A percentile compares a stretch with the other conserved stretches of the same genome.
Evolutionary conservation across 768 basidiomycete genomes (phyloP).

Genomic region (Kwoniella newhampshirensis): DNA sequence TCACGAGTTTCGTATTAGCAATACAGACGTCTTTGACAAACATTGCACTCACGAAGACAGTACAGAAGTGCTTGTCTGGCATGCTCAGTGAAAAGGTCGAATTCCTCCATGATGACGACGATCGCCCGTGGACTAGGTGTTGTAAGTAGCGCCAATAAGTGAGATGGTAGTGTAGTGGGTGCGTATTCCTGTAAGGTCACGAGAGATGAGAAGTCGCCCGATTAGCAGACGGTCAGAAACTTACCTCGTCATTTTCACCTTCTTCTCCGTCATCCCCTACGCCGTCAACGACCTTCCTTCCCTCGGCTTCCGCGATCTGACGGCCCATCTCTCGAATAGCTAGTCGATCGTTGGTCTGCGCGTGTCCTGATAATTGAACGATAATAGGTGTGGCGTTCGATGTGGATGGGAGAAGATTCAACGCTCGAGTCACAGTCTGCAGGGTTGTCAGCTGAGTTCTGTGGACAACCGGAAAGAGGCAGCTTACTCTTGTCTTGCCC

Average conservation of each 20-base stretch:
- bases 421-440: conserved; percentile 34
- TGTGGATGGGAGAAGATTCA: conserved; percentile 36
- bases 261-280: conserved; percentile 55
- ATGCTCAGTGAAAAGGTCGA: conserved; percentile 90
- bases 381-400: conserved; percentile 61
- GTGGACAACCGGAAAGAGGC: background rate
- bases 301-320: conserved; percentile 63
- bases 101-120: conserved; percentile 80
- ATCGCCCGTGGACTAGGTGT: conserved; percentile 66
- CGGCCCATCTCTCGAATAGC: conserved; percentile 90
- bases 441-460: background rate
- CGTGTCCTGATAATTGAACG: conserved; percentile 78
- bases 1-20: background rate
- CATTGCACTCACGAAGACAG: conserved; percentile 65
- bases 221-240: background rate
- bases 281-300: conserved; percentile 57
- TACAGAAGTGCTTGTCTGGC: conserved; percentile 90
- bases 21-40: background rate
- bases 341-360: conserved; percentile 78
- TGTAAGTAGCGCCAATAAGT: conserved; percentile 52
- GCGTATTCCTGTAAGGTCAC: conserved; percentile 47
- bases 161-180: conserved; percentile 65
- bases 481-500: conserved; percentile 74
- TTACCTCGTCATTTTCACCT: conserved; percentile 42
- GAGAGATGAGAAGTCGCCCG: conserved; percentile 6